Evolutionary conservation across 768 basidiomycete genomes (phyloP).

Genomic region (Gloeostereum incarnatum): DNA sequence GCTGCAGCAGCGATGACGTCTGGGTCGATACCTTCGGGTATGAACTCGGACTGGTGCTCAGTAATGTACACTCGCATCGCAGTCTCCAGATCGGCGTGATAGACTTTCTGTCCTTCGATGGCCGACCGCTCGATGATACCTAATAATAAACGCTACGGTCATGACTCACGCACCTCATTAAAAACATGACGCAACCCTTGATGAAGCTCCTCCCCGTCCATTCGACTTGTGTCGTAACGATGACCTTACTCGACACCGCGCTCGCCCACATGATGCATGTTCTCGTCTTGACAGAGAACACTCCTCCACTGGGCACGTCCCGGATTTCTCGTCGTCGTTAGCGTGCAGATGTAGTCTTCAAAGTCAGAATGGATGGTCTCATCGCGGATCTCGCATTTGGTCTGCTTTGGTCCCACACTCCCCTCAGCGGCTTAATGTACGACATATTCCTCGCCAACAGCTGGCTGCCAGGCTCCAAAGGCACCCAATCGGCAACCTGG

Average conservation of each 20-base stretch:
- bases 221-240: constrained; percentile 88
- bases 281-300: constrained; percentile 88
- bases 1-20: constrained; percentile 26
- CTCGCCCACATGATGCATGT: constrained; percentile 96
- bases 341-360: constrained; percentile 70
- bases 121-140: constrained; percentile 91
- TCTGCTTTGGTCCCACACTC: constrained; percentile 86
- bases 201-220: constrained; percentile 98
- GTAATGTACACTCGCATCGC: constrained; percentile 86
- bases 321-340: constrained; percentile 88
- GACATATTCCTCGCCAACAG: constrained; percentile 85
- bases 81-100: constrained; percentile 74
- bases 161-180: background rate
- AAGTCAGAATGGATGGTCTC: constrained; percentile 75
- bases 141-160: constrained; percentile 21
- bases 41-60: constrained; percentile 83
- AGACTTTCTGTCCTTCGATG: constrained; percentile 86
- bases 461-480: constrained; percentile 48
- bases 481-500: constrained; percentile 93
- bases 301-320: constrained; percentile 92
- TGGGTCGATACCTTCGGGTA: constrained; percentile 71
- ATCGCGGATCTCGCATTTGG: constrained; percentile 92
- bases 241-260: constrained; percentile 59
- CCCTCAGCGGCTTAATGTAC: constrained; percentile 92
- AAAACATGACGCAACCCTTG: constrained; percentile 50